Evolutionary conservation across 306 rosid genomes (phyloP), one percentile per base, ranked within the genome.

Genomic region (Quercus gilva): DNA sequence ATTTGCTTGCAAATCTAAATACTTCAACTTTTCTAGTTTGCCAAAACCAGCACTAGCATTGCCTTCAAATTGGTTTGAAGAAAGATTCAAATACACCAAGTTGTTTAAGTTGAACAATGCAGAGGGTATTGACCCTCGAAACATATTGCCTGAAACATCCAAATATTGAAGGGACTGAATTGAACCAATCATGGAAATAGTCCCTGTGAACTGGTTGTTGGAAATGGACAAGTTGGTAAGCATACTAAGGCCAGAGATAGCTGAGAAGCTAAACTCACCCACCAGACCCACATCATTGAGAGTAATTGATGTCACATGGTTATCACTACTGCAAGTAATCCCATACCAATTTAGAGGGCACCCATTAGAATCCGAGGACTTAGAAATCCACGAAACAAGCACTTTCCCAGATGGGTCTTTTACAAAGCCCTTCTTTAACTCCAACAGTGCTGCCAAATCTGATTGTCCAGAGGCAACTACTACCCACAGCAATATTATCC

Each of bases 341-440:
- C 97, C 97, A 79, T 78, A 69, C 96, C 97, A 92, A 76, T 86
- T 85, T 75, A 35, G 81, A 60, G 97, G 96, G 78, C 97, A 92
- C 28, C 94, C 91, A 85, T 88, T 76, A n/a, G 96, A 86, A 71
- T 86, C 90, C 76, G 89, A 33, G 58, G 94, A 88, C 79, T 75
- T 84, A 2, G 90, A 86, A 81, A 88, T 87, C 97, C 97, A 92
- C 14, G 97, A 91, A 77, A 67, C 80, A 73, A 90, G 77, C 55
- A 89, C 73, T 81, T 85, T 74, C 75, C 92, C 88, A 52, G 84
- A 82, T 81, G 94, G 87, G 81, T 89, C 97, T 45, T 74, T 73
- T 72, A 76, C 78, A 86, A 92, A 79, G 83, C 96, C 83, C 76
- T 85, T 88, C 82, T 87, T 91, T 37, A 92, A 85, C 78, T 89